Evolutionary conservation across 257 asterid genomes (phyloP).

Genomic region (Capsicum baccatum): DNA sequence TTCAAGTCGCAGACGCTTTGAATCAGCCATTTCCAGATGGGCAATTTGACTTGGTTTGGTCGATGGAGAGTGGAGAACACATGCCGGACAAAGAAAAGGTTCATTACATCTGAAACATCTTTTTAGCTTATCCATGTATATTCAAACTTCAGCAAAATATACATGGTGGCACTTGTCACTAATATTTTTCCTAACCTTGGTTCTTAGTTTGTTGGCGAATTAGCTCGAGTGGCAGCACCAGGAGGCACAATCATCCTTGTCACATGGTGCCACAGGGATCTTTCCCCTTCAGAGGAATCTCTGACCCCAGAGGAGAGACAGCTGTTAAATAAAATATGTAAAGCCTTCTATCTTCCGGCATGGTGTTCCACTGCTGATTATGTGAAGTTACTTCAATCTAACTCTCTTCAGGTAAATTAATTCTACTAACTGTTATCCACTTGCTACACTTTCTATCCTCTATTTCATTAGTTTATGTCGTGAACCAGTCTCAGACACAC

Average conservation of each 20-base stretch:
- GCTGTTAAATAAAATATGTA: constrained; percentile 69
- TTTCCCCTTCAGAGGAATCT: constrained; percentile 70
- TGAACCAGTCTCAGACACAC: background rate
- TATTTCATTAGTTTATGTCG: background rate
- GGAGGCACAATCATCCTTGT: constrained; percentile 91
- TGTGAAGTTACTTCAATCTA: constrained; percentile 70
- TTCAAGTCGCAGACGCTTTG: constrained; percentile 95
- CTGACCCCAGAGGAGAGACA: constrained; percentile 65
- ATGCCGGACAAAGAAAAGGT: constrained; percentile 98
- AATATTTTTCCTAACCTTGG: background rate
- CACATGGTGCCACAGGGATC: constrained; percentile 98
- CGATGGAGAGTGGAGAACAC: constrained; percentile 99
- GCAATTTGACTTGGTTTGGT: constrained; percentile 88
- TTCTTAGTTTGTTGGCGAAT: constrained; percentile 79
- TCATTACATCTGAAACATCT: background rate
- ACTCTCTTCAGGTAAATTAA: constrained; percentile 67
- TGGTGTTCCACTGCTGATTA: constrained; percentile 95
- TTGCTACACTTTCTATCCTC: background rate
- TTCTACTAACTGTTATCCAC: background rate
- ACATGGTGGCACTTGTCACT: background rate
- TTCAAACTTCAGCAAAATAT: background rate
- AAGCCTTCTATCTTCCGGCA: constrained; percentile 82
- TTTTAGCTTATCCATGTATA: background rate
- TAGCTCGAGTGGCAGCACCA: constrained; percentile 92
- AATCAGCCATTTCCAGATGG: constrained; percentile 95